Conservation (phyloP, 441 rosid species). For the Aleurites moluccanus region DNA sequence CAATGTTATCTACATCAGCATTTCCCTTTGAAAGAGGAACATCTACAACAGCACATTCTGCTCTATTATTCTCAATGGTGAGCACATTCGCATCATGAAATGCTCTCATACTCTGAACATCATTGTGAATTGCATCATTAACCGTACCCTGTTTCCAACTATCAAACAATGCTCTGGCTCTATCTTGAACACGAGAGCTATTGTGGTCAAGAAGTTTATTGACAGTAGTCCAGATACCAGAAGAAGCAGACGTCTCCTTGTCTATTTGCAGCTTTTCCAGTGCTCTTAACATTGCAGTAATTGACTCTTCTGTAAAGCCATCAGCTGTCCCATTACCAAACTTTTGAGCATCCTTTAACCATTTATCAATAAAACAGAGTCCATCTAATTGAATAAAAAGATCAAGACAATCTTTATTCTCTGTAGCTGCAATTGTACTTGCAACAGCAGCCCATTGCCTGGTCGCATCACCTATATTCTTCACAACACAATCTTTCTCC, state of each 20-base stretch:
- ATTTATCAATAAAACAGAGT: slow-evolving; percentile 64
- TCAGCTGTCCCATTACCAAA: slow-evolving; percentile 47
- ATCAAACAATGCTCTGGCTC: slow-evolving; percentile 62
- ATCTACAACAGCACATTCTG: slow-evolving; percentile 38
- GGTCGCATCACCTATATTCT: slow-evolving; percentile 69
- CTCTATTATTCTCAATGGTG: slow-evolving; percentile 28
- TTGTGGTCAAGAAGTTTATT: slow-evolving; percentile 67
- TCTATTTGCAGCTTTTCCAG: slow-evolving; percentile 74
- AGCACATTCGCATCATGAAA: slow-evolving; percentile 25
- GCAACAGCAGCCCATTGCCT: slow-evolving; percentile 97
- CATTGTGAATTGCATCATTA: slow-evolving; percentile 34
- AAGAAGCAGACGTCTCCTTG: slow-evolving; percentile 60
- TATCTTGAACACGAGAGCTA: slow-evolving; percentile 63
- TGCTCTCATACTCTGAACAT: slow-evolving; percentile 39
- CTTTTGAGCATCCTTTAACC: slow-evolving; percentile 73
- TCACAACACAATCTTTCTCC: slow-evolving; percentile 60
- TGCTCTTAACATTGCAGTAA: slow-evolving; percentile 67
- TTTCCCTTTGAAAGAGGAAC: slow-evolving; percentile 40
- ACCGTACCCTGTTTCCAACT: slow-evolving; percentile 59
- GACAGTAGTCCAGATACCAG: slow-evolving; percentile 76
- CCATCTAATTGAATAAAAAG: slow-evolving; percentile 88
- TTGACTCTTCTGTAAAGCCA: slow-evolving; percentile 66
- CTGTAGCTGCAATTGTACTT: slow-evolving; percentile 77
- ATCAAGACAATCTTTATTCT: slow-evolving; percentile 87
- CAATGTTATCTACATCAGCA: slow-evolving; percentile 36